A percentile compares a stretch with the other conserved stretches of the same genome.
Evolutionary conservation across 129 eudicot genomes (phyloP).

Genomic region (Calendula officinalis): DNA sequence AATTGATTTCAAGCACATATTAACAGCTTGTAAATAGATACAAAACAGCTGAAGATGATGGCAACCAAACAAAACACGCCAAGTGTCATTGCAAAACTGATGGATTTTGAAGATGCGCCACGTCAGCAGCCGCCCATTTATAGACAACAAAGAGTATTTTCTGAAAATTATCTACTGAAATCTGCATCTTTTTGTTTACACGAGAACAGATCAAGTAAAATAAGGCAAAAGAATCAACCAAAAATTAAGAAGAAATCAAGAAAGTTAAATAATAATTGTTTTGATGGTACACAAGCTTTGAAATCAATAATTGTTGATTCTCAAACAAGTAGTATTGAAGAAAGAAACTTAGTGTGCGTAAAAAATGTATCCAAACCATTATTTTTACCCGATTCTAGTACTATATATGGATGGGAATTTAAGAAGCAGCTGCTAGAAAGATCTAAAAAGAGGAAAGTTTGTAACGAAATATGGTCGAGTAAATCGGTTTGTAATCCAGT

Average conservation of each 20-base stretch:
- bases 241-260: constrained; percentile 2
- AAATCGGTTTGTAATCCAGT: constrained; percentile 22
- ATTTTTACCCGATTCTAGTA: constrained; percentile 16
- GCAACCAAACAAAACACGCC: constrained; percentile 29
- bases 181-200: constrained; percentile 43
- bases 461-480: constrained; percentile 28
- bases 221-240: background rate
- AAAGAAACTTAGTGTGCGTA: constrained; percentile 14
- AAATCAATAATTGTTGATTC: constrained; percentile 9
- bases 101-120: constrained; percentile 53
- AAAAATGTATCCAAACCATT: constrained; percentile 12
- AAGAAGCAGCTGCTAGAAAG: constrained; percentile 39
- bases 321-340: constrained; percentile 1
- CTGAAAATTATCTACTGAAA: constrained; percentile 55
- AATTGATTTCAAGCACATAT: background rate
- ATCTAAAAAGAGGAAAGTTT: constrained; percentile 39
- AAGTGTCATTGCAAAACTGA: constrained; percentile 69
- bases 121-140: constrained; percentile 26
- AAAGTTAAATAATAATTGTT: constrained; percentile 2
- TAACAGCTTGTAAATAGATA: background rate
- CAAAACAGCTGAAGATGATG: constrained; percentile 36
- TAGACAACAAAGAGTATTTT: constrained; percentile 43
- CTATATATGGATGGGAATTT: constrained; percentile 34
- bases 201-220: constrained; percentile 31
- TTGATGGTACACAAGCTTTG: constrained; percentile 13